These are phyloP conservation scores for Penicillium sp. DNA, from an alignment of 2,329 filamentous ascomycete genomes.

Conservation along the genomic window DNA sequence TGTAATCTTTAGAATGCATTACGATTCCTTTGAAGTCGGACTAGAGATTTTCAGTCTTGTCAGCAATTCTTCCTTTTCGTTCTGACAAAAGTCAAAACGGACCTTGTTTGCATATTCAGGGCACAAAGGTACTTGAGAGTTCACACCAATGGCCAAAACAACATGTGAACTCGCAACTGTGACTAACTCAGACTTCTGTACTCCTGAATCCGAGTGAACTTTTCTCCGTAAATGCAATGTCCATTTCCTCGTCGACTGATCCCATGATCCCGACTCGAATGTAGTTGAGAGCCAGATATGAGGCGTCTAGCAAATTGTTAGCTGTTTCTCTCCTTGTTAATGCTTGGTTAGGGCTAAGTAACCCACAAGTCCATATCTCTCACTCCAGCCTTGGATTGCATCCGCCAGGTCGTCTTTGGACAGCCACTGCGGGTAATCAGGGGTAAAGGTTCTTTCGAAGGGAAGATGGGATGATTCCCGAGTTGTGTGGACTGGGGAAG, in stretches of 20 bases:
- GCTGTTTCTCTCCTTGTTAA: neutral
- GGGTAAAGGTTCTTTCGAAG: slow-evolving; percentile 23
- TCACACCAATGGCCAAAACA: slow-evolving; percentile 30
- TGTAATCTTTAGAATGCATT: slow-evolving; percentile 34
- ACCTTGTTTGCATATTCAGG: slow-evolving; percentile 7
- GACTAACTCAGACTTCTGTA: slow-evolving; percentile 8
- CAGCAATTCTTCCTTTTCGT: neutral
- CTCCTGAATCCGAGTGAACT: slow-evolving; percentile 1
- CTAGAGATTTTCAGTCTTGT: slow-evolving; percentile 15
- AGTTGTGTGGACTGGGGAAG: slow-evolving; percentile 18
- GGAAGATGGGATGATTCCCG: slow-evolving; percentile 22
- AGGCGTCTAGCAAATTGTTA: neutral
- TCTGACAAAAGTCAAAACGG: slow-evolving; percentile 15
- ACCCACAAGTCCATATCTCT: slow-evolving; percentile 24
- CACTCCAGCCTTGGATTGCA: slow-evolving; percentile 19
- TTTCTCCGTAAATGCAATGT: slow-evolving; percentile 29
- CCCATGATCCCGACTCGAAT: slow-evolving; percentile 37
- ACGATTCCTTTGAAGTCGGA: slow-evolving; percentile 35
- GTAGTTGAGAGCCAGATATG: slow-evolving; percentile 38
- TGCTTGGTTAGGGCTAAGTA: neutral
- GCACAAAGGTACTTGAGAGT: slow-evolving; percentile 23
- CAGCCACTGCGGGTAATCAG: slow-evolving; percentile 19
- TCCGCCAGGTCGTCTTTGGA: slow-evolving; percentile 21
- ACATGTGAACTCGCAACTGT: slow-evolving; percentile 23
- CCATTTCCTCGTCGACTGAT: slow-evolving; percentile 35